Evolutionary conservation across 805 yeast species (phyloP), one percentile per base, ranked within the genome.

Genomic region (Cyberlindnera mississippiensis): DNA sequence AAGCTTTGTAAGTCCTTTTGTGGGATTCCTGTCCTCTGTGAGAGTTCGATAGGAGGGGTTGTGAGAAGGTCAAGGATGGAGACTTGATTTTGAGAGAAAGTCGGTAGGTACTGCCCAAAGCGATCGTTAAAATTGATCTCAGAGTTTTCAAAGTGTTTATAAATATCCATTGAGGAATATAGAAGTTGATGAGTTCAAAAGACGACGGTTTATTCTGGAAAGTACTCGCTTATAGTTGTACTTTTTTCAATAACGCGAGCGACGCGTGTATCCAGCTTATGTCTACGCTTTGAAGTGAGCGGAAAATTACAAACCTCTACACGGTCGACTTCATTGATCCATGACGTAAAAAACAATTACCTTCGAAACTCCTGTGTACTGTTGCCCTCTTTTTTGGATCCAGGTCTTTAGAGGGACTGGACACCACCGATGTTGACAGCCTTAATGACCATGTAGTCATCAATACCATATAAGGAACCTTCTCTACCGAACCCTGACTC

Each of bases 401-500:
- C 9, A 6, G 24, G 24, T 6, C 9, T 20, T 20, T 33, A 44
- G 24, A 44, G 35, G 18, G 42, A 30, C 22, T 36, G 40, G 36
- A 44, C 34, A 33, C 35, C 37, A 17, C 52, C 49, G 37, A 48
- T 22, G 49, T 44, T 72, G 31, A 76, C 65, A 9, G 79, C 65
- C 56, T 78, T 78, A 39, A 75, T 62, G 14, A 72, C 71, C 29
- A 73, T 66, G 56, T 77, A 78, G 57, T 80, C 85, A 27, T 78
- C 83, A 46, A 81, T 59, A 28, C 86, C 87, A 52, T 71, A 71
- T 41, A 72, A 60, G 2, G 82, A 75, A 14, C 85, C 85, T 60
- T 81, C 87, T 61, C 85, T 73, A 27, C 87, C 87, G 56, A 78
- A 79, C 0, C 87, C 87, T 19, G 82, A 75, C 52, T 78, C 78